Base-by-base conservation (phyloP, 2,329 filamentous ascomycete genomes). In the Hypoxylon sp. region DNA sequence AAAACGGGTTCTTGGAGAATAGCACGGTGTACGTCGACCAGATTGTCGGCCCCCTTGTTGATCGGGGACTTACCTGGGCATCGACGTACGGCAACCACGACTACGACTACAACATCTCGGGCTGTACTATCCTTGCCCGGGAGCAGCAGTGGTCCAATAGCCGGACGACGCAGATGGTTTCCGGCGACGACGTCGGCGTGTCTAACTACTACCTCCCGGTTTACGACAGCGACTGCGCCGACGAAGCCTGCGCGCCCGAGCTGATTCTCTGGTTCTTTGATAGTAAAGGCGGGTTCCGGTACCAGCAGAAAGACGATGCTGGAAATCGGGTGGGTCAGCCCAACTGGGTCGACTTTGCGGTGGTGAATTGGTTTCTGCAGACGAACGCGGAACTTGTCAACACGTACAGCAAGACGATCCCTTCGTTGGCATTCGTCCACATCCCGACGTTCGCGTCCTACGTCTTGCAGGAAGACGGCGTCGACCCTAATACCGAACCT, bases 71-170 rank as follows among this genome's bases (percentile, higher is more conserved):
- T 0, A 80, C 81, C 0, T 92, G 88, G 85, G 89, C 88, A 1
- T 88, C 86, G 0, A 88, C 88, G 0, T 92, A 92, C 65, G 90
- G 90, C 0, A 92, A 92, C 59, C 90, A 92, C 69, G 90, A 92
- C 67, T 82, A 83, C 48, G 77, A 85, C 34, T 84, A 79, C 71
- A 89, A 89, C 64, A 75, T 90, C 7, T 84, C 83, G 0, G 81
- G 82, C 17, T 70, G 72, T 28, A 64, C 71, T 2, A 80, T 84
- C n/a, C 72, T 82, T 2, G 74, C 71, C n/a, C 78, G 80, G 2
- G 81, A 84, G 69, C 72, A 72, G 1, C 63, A 54, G 3, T 81
- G 76, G 71, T 71, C 71, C 2, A 79, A 81, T 51, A 72, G 78
- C 2, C 77, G 75, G 0, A 83, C 81, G 1, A 60, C 67, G 5